Evolutionary conservation across 192 early-diverging fungal species (phyloP).

Genomic region (Chytriomyces sp.): DNA sequence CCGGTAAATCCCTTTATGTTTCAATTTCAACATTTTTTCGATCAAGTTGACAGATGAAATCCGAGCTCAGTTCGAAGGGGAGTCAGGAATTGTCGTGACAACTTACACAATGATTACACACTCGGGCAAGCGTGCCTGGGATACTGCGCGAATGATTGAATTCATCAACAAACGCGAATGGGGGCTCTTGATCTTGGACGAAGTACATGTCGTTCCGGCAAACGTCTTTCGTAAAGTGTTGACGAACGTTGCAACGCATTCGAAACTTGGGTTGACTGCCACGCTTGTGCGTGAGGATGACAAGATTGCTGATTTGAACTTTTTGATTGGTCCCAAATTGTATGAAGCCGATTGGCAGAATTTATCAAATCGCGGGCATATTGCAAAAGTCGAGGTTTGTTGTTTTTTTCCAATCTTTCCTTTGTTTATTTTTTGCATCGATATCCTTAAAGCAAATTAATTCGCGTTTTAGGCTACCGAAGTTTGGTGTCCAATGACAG

Average conservation of each 20-base stretch:
- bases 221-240: constrained; percentile 95
- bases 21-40: neutral
- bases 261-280: constrained; percentile 95
- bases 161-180: constrained; percentile 89
- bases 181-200: constrained; percentile 94
- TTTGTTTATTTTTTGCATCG: neutral
- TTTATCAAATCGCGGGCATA: constrained; percentile 91
- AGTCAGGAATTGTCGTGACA: constrained; percentile 94
- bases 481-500: constrained; percentile 98
- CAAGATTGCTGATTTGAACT: constrained; percentile 98
- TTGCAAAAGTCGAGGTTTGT: constrained; percentile 77
- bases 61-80: constrained; percentile 72
- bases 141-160: constrained; percentile 91
- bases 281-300: constrained; percentile 98
- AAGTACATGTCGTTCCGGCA: constrained; percentile 98
- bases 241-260: constrained; percentile 89
- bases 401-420: neutral
- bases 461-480: constrained; percentile 68
- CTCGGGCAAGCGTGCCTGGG: constrained; percentile 86
- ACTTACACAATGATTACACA: constrained; percentile 99
- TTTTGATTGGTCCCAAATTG: constrained; percentile 99
- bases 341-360: constrained; percentile 99
- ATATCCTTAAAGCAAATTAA: neutral
- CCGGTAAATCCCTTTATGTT: constrained; percentile 27
- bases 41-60: neutral